These are phyloP conservation scores for Lactarius akahatsu DNA, from an alignment of 768 basidiomycete species.

Conservation along the genomic window DNA sequence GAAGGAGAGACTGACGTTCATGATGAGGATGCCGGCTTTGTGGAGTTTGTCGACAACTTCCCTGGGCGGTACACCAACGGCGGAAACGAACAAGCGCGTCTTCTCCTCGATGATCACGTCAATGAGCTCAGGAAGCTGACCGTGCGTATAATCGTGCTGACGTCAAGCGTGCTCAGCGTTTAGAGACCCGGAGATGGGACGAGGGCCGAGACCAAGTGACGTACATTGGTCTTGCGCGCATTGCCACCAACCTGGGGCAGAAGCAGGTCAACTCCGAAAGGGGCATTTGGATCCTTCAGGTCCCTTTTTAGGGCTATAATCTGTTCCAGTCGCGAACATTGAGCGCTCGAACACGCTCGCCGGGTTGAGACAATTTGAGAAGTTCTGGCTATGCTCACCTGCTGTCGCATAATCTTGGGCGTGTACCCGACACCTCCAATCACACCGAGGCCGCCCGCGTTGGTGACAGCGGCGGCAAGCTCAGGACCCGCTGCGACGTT, in stretches of 20 bases:
- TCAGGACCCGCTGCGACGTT: conserved; percentile 74
- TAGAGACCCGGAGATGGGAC: background rate
- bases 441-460: conserved; percentile 90
- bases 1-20: conserved; percentile 59
- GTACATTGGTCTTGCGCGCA: conserved; percentile 89
- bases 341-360: no score
- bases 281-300: conserved; percentile 69
- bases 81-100: conserved; percentile 84
- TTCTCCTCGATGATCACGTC: conserved; percentile 93
- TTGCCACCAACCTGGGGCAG: conserved; percentile 83
- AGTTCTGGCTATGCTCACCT: conserved; percentile 46
- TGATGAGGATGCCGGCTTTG: conserved; percentile 78
- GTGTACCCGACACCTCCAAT: conserved; percentile 90
- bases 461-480: conserved; percentile 90
- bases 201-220: conserved; percentile 21
- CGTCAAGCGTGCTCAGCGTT: background rate
- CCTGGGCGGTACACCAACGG: conserved; percentile 83
- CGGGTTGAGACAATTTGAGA: no score
- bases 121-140: conserved; percentile 77
- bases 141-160: conserved; percentile 89
- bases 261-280: conserved; percentile 91
- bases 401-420: conserved; percentile 73
- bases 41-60: conserved; percentile 80
- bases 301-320: conserved; percentile 71
- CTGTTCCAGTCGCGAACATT: conserved; percentile 37